Base-by-base conservation (phyloP, 352 stramenopile genomes). In the Phytopythium montanum region DNA sequence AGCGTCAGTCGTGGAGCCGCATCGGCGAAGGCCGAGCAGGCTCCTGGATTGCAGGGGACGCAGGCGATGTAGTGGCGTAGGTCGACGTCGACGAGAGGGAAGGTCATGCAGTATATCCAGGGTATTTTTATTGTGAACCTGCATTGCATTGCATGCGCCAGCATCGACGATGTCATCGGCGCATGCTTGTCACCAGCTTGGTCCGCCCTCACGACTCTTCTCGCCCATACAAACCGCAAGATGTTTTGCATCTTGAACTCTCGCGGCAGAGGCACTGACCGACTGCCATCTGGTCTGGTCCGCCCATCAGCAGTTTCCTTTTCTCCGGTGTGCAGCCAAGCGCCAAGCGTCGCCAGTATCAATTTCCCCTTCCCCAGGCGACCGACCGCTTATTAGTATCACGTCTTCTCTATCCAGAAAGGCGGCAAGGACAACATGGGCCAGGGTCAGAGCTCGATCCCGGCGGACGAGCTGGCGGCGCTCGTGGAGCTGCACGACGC, bases 401-500 rank as follows among this genome's bases (percentile, higher is more conserved):
- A 23, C n/a, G 26, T 31, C 25, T 14, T 18, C 36, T 21, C 5
- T 10, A 42, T 42, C 31, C 12, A 10, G 31, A 36, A 42, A 42
- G 18, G 18, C 36, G 36, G 36, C 36, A 21, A 14, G 18, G 19
- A 21, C n/a, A 55, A 3, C 38, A 92, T 93, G 84, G 84, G 84
- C 50, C 81, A 92, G 62, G 81, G 81, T 60, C 84, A 89, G 75
- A 92, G 81, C 62, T 89, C 84, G 19, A 86, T 94, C 56, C 81
- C 84, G 29, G 58, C 73, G 31, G 70, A 79, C 14, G 84, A 94
- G 68, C 65, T 89, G 60, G 53, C 61, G 39, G 81, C 75, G 65
- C 81, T 94, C 53, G 66, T 90, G 29, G 84, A 88, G 49, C 66
- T 94, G 13, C 88, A 81, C 64, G 76, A 92, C 58, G 79, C 79